Base-by-base conservation (phyloP, 1,284 basidiomycete species). In the Termitomyces sp. region DNA sequence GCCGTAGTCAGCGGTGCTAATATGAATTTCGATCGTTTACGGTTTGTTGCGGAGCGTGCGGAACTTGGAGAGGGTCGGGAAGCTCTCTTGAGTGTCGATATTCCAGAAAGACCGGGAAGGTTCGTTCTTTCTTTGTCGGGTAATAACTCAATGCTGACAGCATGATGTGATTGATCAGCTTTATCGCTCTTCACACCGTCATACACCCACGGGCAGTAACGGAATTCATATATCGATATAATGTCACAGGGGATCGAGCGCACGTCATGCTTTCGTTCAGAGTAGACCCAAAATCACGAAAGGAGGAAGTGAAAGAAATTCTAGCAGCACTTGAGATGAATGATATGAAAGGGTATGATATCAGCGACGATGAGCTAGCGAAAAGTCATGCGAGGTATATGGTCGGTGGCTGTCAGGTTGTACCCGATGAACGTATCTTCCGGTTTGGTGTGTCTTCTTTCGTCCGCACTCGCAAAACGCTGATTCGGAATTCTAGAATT, bases 1-100 rank as follows among this genome's bases (percentile, higher is more conserved):
- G 94, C 85, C 1, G 86, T 98, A 52, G 78, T 99, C 59, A 94
- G 90, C 61, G 97, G 97, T 30, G 97, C 97, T 13, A 99, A 99
- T 73, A 98, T 99, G 93, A 98, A 99, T 75, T 99, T 99, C 72
- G 91, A 93, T 61, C 83, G 97, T 26, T 72, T 99, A 45, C 83
- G 97, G 6, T 99, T 99, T 67, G 96, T 99, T 24, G 90, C 97
- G 13, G 97, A 99, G 68, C 92, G 97, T 55, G 97, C 97, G 15
- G 94, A 98, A 69, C 78, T 99, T 33, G 97, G 97, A 62, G 97
- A 99, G 72, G 88, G 95, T 34, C 83, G 90, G 52, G 97, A 99
- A 71, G 96, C 91, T 0, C 77, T 99, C 52, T 78, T 99, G 60
- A 92, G 90, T 63, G 92, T 98, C 36, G 90, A 92, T 65, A 90